A percentile compares a stretch with the other conserved stretches of the same genome.
Evolutionary conservation across 192 early-diverging fungal species (phyloP).

Genomic region (Dimargaris verticillata): DNA sequence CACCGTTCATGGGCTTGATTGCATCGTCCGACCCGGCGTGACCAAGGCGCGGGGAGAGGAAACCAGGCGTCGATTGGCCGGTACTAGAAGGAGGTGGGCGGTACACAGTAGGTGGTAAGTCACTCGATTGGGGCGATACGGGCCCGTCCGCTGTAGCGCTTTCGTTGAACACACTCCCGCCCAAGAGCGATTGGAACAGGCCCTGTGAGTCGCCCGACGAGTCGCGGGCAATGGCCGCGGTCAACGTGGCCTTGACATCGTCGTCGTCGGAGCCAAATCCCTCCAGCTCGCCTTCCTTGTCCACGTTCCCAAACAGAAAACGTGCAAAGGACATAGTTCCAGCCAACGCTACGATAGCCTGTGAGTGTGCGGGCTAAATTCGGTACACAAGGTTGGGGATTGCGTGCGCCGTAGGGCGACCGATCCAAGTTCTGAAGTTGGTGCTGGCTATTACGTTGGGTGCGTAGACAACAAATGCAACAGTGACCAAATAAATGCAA

Average conservation of each 20-base stretch:
- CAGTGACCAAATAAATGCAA: no score
- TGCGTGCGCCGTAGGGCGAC: no score
- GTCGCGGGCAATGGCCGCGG: not conserved
- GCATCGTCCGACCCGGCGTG: slow-evolving; percentile 20
- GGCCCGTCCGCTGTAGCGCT: not conserved
- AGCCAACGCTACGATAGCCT: no score
- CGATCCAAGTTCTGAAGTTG: no score
- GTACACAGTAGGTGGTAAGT: no score
- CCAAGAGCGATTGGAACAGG: slow-evolving; percentile 20
- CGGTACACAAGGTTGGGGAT: no score
- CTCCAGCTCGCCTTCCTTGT: slow-evolving; percentile 65
- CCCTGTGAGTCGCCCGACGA: not conserved
- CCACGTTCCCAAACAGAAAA: slow-evolving; percentile 82
- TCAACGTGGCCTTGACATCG: slow-evolving; percentile 25
- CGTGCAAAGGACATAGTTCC: slow-evolving; percentile 43
- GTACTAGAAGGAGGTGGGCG: not conserved
- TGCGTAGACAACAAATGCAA: no score
- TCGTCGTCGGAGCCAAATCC: slow-evolving; percentile 32
- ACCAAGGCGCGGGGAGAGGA: not conserved
- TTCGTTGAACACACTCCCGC: slow-evolving; percentile 19
- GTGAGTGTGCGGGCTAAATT: no score
- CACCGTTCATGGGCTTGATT: slow-evolving; percentile 45
- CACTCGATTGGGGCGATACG: no score
- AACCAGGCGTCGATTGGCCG: not conserved
- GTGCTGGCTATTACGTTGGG: no score